Evolutionary conservation across 495 filamentous ascomycete species (phyloP).

Genomic region (Beverwykella pulmonaria): DNA sequence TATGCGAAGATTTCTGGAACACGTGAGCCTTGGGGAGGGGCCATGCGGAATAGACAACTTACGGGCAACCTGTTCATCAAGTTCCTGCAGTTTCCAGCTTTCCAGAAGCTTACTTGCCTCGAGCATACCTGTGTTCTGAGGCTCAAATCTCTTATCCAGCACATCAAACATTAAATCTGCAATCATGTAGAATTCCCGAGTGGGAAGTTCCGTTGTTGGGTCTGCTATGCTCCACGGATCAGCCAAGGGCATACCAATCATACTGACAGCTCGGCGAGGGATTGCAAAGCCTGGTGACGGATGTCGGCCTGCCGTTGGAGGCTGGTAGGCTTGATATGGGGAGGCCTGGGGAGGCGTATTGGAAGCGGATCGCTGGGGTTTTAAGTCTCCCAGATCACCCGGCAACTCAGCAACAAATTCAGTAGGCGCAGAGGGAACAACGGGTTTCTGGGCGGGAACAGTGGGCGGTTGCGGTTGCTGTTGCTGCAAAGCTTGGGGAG

Average conservation of each 20-base stretch:
- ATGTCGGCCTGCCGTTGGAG: not conserved
- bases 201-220: conserved; percentile 29
- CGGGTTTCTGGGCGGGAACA: not conserved
- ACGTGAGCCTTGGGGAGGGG: not conserved
- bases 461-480: conserved; percentile 11
- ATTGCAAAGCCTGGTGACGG: conserved; percentile 17
- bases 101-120: conserved; percentile 34
- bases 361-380: conserved; percentile 16
- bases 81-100: conserved; percentile 28
- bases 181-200: conserved; percentile 34
- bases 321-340: conserved; percentile 32
- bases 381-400: conserved; percentile 29
- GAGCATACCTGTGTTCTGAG: conserved; percentile 32
- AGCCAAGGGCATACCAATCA: conserved; percentile 20
- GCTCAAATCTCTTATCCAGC: conserved; percentile 30
- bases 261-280: conserved; percentile 33
- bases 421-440: conserved; percentile 15
- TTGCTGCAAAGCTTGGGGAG: conserved; percentile 5
- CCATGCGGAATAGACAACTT: conserved; percentile 15
- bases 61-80: conserved; percentile 26
- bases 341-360: not conserved
- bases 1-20: conserved; percentile 27
- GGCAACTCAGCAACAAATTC: conserved; percentile 38
- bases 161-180: conserved; percentile 35
- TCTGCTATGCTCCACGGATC: conserved; percentile 36